A percentile compares a stretch with the other conserved stretches of the same genome.
Evolutionary conservation across 495 filamentous ascomycete genomes (phyloP).

Genomic region (Hypoxylon lienhwacheense): DNA sequence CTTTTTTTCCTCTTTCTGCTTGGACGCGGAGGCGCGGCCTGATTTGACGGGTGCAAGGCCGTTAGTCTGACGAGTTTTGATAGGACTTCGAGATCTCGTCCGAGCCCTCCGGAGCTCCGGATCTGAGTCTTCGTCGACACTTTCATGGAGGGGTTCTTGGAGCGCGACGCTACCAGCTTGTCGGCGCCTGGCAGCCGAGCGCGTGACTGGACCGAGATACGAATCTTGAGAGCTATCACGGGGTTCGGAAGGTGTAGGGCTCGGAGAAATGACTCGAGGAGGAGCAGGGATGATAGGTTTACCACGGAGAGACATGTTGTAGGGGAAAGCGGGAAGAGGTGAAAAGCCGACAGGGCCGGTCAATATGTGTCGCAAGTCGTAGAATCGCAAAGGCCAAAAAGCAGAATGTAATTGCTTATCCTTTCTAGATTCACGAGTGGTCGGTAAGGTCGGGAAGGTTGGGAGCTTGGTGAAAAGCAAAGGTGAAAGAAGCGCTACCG

Average conservation of each 20-base stretch:
- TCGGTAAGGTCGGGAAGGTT: neutral
- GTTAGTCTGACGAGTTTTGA: slow-evolving; percentile 52
- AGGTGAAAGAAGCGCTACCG: slow-evolving; percentile 39
- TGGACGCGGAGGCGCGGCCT: slow-evolving; percentile 17
- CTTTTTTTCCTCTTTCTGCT: slow-evolving; percentile 25
- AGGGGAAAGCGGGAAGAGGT: slow-evolving; percentile 51
- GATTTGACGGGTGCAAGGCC: slow-evolving; percentile 47
- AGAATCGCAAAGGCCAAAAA: slow-evolving; percentile 49
- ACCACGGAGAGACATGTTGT: slow-evolving; percentile 45
- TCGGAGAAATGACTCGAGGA: slow-evolving; percentile 72
- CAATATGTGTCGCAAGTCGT: slow-evolving; percentile 51
- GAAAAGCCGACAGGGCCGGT: slow-evolving; percentile 53
- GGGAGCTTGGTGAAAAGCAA: slow-evolving; percentile 20
- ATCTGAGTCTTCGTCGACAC: slow-evolving; percentile 43
- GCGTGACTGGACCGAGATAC: slow-evolving; percentile 65
- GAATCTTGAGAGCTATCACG: slow-evolving; percentile 48
- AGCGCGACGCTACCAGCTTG: slow-evolving; percentile 43
- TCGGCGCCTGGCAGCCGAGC: slow-evolving; percentile 60
- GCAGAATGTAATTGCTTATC: slow-evolving; percentile 50
- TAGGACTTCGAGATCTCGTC: slow-evolving; percentile 55
- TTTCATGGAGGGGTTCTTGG: slow-evolving; percentile 41
- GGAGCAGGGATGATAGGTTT: slow-evolving; percentile 58
- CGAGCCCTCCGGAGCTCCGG: slow-evolving; percentile 50
- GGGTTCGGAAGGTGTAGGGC: slow-evolving; percentile 63
- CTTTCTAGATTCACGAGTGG: slow-evolving; percentile 50